A percentile compares a stretch with the other conserved stretches of the same genome.
phyloP scores from a whole-genome alignment of 1,284 basidiomycete species.

The Rhizopogon parksii region DNA sequence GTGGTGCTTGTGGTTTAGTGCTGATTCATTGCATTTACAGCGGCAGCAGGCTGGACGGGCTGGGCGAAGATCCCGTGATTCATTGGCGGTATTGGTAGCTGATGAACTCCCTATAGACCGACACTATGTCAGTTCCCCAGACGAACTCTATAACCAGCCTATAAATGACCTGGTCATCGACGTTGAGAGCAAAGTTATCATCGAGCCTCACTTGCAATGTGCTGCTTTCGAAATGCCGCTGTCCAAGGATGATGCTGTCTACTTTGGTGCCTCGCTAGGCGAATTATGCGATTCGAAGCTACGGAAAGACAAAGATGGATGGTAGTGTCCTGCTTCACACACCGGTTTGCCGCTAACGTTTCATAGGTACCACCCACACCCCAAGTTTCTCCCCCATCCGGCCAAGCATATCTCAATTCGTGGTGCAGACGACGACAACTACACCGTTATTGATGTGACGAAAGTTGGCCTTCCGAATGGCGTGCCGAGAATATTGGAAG shows the following conservation, averaged over 20 bases:
- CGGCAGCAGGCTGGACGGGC: constrained; percentile 88
- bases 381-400: constrained; percentile 74
- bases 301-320: constrained; percentile 60
- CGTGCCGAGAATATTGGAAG: constrained; percentile 60
- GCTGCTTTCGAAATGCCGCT: constrained; percentile 85
- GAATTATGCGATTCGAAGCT: constrained; percentile 53
- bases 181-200: constrained; percentile 65
- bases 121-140: constrained; percentile 69
- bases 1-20: neutral
- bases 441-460: constrained; percentile 67
- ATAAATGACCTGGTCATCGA: constrained; percentile 68
- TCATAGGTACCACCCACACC: constrained; percentile 74
- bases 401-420: constrained; percentile 71
- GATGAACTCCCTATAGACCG: constrained; percentile 72
- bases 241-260: constrained; percentile 56
- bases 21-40: constrained; percentile 28
- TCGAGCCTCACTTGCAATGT: constrained; percentile 86
- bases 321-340: constrained; percentile 36
- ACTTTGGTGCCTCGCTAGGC: constrained; percentile 63
- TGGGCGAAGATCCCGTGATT: constrained; percentile 76
- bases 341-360: neutral
- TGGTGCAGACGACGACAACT: constrained; percentile 73
- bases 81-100: constrained; percentile 73
- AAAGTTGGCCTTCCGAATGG: constrained; percentile 33
- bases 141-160: constrained; percentile 59